A percentile compares a stretch with the other conserved stretches of the same genome.
phyloP scores from a whole-genome alignment of 2,329 filamentous ascomycete species.

The Penicillium hordei region DNA sequence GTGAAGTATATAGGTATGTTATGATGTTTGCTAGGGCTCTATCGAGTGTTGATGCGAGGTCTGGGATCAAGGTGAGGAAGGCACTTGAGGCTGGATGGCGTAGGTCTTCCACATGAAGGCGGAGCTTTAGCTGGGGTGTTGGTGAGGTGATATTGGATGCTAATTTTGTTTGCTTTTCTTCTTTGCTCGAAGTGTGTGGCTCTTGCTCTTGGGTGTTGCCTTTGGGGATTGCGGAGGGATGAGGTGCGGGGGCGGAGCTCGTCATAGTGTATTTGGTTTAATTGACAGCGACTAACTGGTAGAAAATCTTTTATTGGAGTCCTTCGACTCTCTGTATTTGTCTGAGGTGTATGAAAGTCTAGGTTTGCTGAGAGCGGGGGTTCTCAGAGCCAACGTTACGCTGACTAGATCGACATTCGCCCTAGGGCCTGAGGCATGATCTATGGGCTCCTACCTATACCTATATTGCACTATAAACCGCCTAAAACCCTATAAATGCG shows the following conservation, averaged over 20 bases:
- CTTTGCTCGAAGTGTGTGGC: not conserved
- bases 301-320: not conserved
- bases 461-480: no score
- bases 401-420: not conserved
- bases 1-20: constrained; percentile 63
- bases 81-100: constrained; percentile 40
- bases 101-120: constrained; percentile 36
- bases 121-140: constrained; percentile 36
- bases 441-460: not conserved
- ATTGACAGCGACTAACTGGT: not conserved
- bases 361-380: not conserved
- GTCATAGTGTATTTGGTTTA: constrained; percentile 12
- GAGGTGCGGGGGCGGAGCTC: constrained; percentile 7
- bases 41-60: constrained; percentile 59
- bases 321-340: no score
- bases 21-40: constrained; percentile 68
- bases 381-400: not conserved
- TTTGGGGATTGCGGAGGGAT: constrained; percentile 20
- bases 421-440: not conserved
- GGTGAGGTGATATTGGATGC: constrained; percentile 4
- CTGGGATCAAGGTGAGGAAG: constrained; percentile 68
- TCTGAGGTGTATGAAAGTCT: not conserved
- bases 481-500: no score
- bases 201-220: not conserved
- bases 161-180: not conserved